These are phyloP conservation scores for Brassica incana DNA, from an alignment of 345 rosid genomes.

Conservation along the genomic window DNA sequence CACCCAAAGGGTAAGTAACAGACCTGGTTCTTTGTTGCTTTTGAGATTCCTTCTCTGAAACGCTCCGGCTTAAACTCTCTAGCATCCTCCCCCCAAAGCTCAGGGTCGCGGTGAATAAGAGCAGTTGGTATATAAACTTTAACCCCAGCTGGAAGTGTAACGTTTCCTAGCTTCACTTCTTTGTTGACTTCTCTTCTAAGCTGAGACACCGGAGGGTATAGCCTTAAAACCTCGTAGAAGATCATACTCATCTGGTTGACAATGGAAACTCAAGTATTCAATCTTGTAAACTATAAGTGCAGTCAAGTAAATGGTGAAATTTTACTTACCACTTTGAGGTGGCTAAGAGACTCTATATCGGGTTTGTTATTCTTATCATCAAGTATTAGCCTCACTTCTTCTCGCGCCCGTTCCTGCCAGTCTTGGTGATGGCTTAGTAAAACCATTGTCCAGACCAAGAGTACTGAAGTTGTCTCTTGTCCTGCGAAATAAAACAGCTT, in stretches of 20 bases:
- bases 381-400: neutral
- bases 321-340: neutral
- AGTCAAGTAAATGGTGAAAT: neutral
- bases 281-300: no score
- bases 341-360: neutral
- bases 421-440: neutral
- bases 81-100: neutral
- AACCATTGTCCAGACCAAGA: neutral
- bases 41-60: neutral
- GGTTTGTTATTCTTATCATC: neutral
- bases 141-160: neutral
- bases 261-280: no score
- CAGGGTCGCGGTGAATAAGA: neutral
- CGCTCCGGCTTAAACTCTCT: neutral
- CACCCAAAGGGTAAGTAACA: neutral
- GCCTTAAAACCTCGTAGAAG: no score
- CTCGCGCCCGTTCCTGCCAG: neutral
- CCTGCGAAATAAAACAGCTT: neutral
- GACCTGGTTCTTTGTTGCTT: neutral
- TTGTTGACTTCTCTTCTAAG: no score
- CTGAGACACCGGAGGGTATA: no score
- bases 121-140: neutral
- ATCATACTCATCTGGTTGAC: no score
- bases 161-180: no score
- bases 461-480: neutral